Percentiles rank a stretch among this genome's conserved stretches.
Conservation (phyloP, 2,329 filamentous ascomycete species). For the Delphinella strobiligena region DNA sequence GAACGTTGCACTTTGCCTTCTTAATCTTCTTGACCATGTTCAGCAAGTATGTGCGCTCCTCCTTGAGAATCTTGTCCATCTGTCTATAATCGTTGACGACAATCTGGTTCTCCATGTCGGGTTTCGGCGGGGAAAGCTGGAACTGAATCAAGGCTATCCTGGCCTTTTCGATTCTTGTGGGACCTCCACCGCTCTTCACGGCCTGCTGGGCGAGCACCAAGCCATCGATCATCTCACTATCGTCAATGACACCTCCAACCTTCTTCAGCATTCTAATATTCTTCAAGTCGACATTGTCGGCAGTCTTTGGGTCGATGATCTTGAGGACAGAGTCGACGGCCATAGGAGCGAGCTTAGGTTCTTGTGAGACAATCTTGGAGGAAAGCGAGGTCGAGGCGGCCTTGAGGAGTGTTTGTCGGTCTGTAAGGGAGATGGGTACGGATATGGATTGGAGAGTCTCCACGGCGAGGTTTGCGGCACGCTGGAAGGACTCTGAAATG, state of each 20-base stretch:
- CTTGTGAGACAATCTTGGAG: conserved; percentile 97
- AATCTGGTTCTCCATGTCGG: conserved; percentile 98
- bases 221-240: conserved; percentile 93
- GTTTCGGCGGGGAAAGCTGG: conserved; percentile 95
- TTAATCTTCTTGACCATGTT: conserved; percentile 99
- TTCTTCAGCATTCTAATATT: conserved; percentile 98
- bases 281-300: conserved; percentile 90
- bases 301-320: conserved; percentile 89
- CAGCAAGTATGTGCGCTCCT: conserved; percentile 92
- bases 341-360: conserved; percentile 95
- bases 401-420: conserved; percentile 83
- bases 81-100: conserved; percentile 98
- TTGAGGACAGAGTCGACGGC: conserved; percentile 93
- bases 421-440: conserved; percentile 76
- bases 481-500: conserved; percentile 95
- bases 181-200: conserved; percentile 85
- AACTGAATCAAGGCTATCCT: conserved; percentile 96
- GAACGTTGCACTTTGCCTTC: conserved; percentile 98
- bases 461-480: conserved; percentile 81
- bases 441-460: conserved; percentile 91
- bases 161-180: conserved; percentile 90
- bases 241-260: conserved; percentile 93
- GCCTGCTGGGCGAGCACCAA: conserved; percentile 85
- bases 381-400: conserved; percentile 94
- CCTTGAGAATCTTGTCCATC: conserved; percentile 99